A percentile compares a stretch with the other conserved stretches of the same genome.
Conservation (phyloP, 1,284 basidiomycete species). For the Leccinum solheimii region DNA sequence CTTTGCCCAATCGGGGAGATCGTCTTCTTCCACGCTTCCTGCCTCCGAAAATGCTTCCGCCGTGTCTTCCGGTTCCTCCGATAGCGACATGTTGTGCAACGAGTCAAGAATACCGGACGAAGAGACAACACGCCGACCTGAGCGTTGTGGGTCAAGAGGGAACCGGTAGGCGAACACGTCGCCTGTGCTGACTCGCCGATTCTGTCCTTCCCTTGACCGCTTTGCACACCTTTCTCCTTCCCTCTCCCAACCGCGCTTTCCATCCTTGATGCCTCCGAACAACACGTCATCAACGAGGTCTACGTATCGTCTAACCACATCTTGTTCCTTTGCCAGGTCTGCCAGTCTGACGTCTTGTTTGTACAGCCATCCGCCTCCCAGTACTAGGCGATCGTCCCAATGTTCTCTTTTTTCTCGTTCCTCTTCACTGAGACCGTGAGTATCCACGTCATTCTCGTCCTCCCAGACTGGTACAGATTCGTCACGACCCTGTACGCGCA, state of each 20-base stretch:
- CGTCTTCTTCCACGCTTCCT: slow-evolving; percentile 45
- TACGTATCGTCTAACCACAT: slow-evolving; percentile 59
- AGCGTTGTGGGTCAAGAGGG: slow-evolving; percentile 22
- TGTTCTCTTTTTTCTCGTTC: slow-evolving; percentile 59
- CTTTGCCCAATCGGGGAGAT: slow-evolving; percentile 73
- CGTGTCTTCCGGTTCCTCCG: slow-evolving; percentile 62
- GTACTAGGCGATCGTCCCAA: slow-evolving; percentile 78
- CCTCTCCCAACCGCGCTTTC: slow-evolving; percentile 55
- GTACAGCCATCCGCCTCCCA: slow-evolving; percentile 81
- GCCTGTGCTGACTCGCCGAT: slow-evolving; percentile 52
- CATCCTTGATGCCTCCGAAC: slow-evolving; percentile 57
- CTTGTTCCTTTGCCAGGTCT: slow-evolving; percentile 57
- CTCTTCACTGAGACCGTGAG: slow-evolving; percentile 41
- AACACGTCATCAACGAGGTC: slow-evolving; percentile 73
- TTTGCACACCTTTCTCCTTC: slow-evolving; percentile 47
- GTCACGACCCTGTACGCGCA: slow-evolving; percentile 63
- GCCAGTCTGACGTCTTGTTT: slow-evolving; percentile 57
- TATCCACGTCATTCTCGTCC: slow-evolving; percentile 56
- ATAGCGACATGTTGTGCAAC: slow-evolving; percentile 47
- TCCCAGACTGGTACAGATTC: slow-evolving; percentile 79
- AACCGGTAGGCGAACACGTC: slow-evolving; percentile 39
- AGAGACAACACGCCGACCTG: slow-evolving; percentile 51
- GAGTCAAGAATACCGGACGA: slow-evolving; percentile 48
- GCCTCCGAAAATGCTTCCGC: slow-evolving; percentile 48
- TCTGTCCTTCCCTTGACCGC: slow-evolving; percentile 43